These are phyloP conservation scores for Globisporangium recalcitrans DNA, from an alignment of 352 stramenopile genomes.

Conservation along the genomic window DNA sequence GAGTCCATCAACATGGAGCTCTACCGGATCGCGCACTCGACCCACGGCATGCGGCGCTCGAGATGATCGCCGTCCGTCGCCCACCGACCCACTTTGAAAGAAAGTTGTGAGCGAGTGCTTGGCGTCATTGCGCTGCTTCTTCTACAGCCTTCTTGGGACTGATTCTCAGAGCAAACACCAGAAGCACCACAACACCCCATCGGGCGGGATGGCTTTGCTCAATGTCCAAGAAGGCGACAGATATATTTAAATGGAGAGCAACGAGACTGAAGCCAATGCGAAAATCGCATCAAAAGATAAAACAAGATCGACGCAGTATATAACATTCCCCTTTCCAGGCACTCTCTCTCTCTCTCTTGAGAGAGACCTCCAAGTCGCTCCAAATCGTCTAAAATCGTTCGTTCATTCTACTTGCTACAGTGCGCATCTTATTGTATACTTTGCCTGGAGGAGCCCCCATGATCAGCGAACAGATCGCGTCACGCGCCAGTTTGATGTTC, in stretches of 20 bases:
- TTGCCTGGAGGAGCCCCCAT: slow-evolving; percentile 98
- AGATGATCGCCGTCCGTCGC: slow-evolving; percentile 9
- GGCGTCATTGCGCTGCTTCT: background rate
- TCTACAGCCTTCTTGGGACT: background rate
- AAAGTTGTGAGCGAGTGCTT: background rate
- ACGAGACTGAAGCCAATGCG: too few relatives aligned
- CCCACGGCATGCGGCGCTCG: slow-evolving; percentile 24
- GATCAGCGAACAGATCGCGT: slow-evolving; percentile 87
- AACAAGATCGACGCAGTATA: slow-evolving; percentile 10
- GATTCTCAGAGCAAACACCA: background rate
- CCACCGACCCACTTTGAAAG: background rate
- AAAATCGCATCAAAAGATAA: slow-evolving; percentile 1
- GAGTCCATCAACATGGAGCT: slow-evolving; percentile 71
- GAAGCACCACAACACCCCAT: background rate
- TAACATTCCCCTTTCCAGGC: slow-evolving; percentile 6
- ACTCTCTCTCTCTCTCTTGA: background rate
- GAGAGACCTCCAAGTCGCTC: background rate
- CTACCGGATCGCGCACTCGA: slow-evolving; percentile 59
- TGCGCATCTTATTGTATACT: slow-evolving; percentile 99
- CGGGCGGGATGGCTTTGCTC: background rate
- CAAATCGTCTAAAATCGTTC: slow-evolving; percentile 87
- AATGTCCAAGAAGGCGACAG: background rate
- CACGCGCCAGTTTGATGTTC: slow-evolving; percentile 98
- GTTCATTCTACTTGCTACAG: slow-evolving; percentile 98
- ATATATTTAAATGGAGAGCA: slow-evolving; percentile 11